phyloP scores from a whole-genome alignment of 2,329 filamentous ascomycete species.

The Chaetomiaceae sp. region DNA sequence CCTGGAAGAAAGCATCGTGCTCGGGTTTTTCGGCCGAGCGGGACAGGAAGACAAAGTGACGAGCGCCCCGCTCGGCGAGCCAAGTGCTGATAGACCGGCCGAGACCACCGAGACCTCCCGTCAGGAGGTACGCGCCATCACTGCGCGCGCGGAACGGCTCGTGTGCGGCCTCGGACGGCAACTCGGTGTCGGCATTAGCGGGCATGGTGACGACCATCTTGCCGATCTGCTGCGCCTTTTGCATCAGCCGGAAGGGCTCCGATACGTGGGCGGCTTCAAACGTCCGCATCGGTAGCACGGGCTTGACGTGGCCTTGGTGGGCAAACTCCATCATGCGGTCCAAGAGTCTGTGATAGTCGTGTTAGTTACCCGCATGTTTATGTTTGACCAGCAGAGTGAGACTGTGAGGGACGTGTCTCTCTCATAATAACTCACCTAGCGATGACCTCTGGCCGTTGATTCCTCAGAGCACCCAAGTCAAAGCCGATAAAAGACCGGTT shows the following conservation, averaged over 20 bases:
- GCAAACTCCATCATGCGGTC: too few species aligned
- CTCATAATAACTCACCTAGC: too few species aligned
- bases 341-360: too few species aligned
- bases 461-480: too few species aligned
- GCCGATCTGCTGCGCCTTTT: constrained; percentile 38
- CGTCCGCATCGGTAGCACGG: too few species aligned
- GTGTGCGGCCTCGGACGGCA: neutral
- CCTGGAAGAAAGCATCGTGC: neutral
- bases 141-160: neutral
- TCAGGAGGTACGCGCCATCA: constrained; percentile 15
- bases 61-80: neutral
- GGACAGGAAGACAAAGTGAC: neutral
- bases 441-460: too few species aligned
- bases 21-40: neutral
- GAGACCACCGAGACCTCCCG: neutral
- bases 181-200: neutral
- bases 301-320: too few species aligned
- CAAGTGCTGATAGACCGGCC: neutral
- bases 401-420: too few species aligned
- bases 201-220: constrained; percentile 35
- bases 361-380: too few species aligned
- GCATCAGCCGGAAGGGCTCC: constrained; percentile 39
- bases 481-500: too few species aligned
- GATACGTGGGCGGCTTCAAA: constrained; percentile 27
- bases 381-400: too few species aligned